phyloP scores from a whole-genome alignment of 164 flowering plant species.

The Aristolochia californica region DNA sequence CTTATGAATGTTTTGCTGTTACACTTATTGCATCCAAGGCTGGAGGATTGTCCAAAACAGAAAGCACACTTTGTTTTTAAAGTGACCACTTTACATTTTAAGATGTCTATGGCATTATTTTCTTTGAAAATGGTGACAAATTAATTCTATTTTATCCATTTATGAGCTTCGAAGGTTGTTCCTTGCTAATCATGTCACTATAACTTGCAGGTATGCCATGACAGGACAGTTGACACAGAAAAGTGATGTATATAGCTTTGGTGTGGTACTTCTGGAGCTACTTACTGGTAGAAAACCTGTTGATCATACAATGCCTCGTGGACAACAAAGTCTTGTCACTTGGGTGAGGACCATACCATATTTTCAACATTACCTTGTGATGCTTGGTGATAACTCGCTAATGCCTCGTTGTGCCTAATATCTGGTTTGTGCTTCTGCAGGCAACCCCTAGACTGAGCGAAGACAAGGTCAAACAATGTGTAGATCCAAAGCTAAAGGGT shows the following conservation, averaged over 20 bases:
- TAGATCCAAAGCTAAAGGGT: conserved; percentile 71
- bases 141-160: neutral
- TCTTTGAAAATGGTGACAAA: too few species aligned
- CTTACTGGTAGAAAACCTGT: conserved; percentile 94
- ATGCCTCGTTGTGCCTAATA: neutral
- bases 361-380: neutral
- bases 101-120: too few species aligned
- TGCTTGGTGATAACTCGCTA: too few species aligned
- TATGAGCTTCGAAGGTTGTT: neutral
- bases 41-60: too few species aligned
- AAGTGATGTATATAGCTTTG: conserved; percentile 93
- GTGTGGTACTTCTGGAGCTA: conserved; percentile 93
- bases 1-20: too few species aligned
- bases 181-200: neutral
- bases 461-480: conserved; percentile 83
- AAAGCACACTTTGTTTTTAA: too few species aligned
- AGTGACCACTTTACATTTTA: too few species aligned
- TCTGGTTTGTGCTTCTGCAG: conserved; percentile 15
- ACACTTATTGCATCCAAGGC: too few species aligned
- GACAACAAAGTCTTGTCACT: conserved; percentile 94
- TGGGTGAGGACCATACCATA: conserved; percentile 42
- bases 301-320: conserved; percentile 97
- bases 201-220: conserved; percentile 80
- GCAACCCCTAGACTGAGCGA: conserved; percentile 80
- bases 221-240: conserved; percentile 93